Evolutionary conservation across 768 basidiomycete genomes (phyloP).

Genomic region (Leccinum barrowsii): DNA sequence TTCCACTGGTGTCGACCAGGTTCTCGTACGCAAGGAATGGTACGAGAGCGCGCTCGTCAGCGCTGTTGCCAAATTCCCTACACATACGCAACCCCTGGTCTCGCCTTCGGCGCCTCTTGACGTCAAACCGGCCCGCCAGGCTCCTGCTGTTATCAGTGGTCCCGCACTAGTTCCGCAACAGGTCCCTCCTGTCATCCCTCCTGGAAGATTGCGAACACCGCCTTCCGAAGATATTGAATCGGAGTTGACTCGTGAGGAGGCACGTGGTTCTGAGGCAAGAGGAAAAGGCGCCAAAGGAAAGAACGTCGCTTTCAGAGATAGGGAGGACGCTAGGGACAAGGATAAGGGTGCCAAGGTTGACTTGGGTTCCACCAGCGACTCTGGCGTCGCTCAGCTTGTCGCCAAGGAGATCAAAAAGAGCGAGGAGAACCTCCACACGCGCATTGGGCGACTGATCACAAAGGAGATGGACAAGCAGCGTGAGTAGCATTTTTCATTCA

Average conservation of each 20-base stretch:
- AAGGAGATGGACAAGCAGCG: slow-evolving; percentile 92
- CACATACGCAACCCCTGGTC: slow-evolving; percentile 34
- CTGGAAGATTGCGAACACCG: slow-evolving; percentile 58
- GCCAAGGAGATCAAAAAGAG: slow-evolving; percentile 79
- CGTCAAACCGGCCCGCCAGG: slow-evolving; percentile 26
- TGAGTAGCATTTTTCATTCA: slow-evolving; percentile 37
- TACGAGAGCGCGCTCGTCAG: slow-evolving; percentile 54
- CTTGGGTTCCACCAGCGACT: slow-evolving; percentile 42
- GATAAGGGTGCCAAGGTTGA: slow-evolving; percentile 30
- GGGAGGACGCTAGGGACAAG: slow-evolving; percentile 46
- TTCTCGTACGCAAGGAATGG: slow-evolving; percentile 84
- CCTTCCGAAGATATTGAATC: slow-evolving; percentile 73
- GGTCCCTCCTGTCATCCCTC: slow-evolving; percentile 25
- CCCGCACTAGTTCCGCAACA: slow-evolving; percentile 15
- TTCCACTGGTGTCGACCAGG: slow-evolving; percentile 83
- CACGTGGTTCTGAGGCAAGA: slow-evolving; percentile 46
- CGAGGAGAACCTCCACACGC: slow-evolving; percentile 73
- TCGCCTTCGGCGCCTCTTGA: slow-evolving; percentile 10
- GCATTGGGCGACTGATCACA: slow-evolving; percentile 73
- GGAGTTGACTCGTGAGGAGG: slow-evolving; percentile 60
- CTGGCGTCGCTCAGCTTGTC: slow-evolving; percentile 54
- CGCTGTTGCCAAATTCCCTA: slow-evolving; percentile 54
- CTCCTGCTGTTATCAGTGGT: slow-evolving; percentile 24
- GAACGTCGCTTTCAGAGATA: slow-evolving; percentile 62
- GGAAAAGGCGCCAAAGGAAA: slow-evolving; percentile 49